phyloP scores from a whole-genome alignment of 1,284 basidiomycete genomes.

The Moniliella sp. region DNA sequence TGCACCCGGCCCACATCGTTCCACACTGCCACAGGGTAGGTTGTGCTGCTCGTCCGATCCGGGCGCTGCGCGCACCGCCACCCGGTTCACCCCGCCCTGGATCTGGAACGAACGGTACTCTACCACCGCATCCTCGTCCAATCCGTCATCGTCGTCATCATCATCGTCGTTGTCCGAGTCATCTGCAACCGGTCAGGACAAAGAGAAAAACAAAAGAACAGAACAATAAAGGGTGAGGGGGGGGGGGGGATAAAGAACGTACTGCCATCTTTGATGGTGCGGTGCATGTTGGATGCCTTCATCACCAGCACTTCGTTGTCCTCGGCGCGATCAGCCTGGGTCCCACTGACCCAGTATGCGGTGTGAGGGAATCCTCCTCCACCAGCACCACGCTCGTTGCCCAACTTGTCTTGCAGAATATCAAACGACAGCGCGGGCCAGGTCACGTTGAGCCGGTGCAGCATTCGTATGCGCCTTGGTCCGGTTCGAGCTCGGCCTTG shows the following conservation, averaged over 20 bases:
- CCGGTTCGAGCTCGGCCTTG: conserved; percentile 48
- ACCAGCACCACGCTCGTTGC: conserved; percentile 39
- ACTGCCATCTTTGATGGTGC: conserved; percentile 49
- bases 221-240: too few species aligned
- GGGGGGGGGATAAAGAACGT: too few species aligned
- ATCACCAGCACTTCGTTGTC: conserved; percentile 32
- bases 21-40: conserved; percentile 85
- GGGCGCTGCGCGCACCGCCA: conserved; percentile 57
- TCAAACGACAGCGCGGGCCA: conserved; percentile 98
- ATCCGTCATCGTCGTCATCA: conserved; percentile 43
- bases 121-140: conserved; percentile 85
- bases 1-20: conserved; percentile 89
- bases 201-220: too few species aligned
- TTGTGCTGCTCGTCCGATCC: too few species aligned
- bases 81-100: conserved; percentile 71
- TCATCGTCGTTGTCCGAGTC: conserved; percentile 25
- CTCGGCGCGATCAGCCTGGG: conserved; percentile 27
- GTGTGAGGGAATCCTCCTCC: conserved; percentile 76
- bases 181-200: too few species aligned
- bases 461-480: conserved; percentile 91
- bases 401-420: conserved; percentile 52
- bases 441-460: conserved; percentile 70
- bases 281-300: conserved; percentile 38
- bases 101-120: conserved; percentile 79
- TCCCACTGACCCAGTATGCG: conserved; percentile 65